A percentile compares a stretch with the other conserved stretches of the same genome.
Evolutionary conservation across 169 alveolate species (phyloP).

Genomic region (Theileria sp.): DNA sequence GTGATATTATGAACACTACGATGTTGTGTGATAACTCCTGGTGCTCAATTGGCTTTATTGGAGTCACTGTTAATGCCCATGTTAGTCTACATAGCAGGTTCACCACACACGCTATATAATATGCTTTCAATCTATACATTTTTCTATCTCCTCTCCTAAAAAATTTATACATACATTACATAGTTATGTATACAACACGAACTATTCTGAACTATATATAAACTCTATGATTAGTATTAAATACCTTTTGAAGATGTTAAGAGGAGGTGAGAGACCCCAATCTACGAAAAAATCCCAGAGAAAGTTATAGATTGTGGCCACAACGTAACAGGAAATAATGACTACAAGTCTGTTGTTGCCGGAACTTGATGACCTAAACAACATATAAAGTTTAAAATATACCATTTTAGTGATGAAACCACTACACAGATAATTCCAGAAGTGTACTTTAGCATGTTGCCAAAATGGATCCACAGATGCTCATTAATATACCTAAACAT

Average conservation of each 20-base stretch:
- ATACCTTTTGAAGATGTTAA: slow-evolving; percentile 65
- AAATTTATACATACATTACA: background rate
- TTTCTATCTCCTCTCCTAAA: slow-evolving; percentile 27
- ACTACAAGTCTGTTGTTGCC: slow-evolving; percentile 41
- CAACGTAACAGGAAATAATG: slow-evolving; percentile 74
- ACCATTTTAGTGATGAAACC: slow-evolving; percentile 63
- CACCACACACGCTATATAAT: slow-evolving; percentile 56
- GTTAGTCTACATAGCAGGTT: slow-evolving; percentile 62
- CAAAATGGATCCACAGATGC: slow-evolving; percentile 40
- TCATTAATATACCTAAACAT: slow-evolving; percentile 31
- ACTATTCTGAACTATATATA: no score
- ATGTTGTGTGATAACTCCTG: slow-evolving; percentile 40
- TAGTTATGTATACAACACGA: no score
- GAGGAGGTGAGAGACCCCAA: slow-evolving; percentile 80
- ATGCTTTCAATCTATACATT: slow-evolving; percentile 66
- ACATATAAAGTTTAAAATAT: slow-evolving; percentile 17
- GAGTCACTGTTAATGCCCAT: slow-evolving; percentile 63
- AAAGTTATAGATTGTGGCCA: slow-evolving; percentile 80
- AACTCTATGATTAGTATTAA: background rate
- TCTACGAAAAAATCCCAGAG: slow-evolving; percentile 84
- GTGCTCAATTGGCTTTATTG: slow-evolving; percentile 22
- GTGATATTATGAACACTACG: slow-evolving; percentile 17
- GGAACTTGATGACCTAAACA: background rate
- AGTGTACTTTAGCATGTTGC: slow-evolving; percentile 33
- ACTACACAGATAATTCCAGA: slow-evolving; percentile 37